Evolutionary conservation across 139 green algal genomes (phyloP).

Genomic region (Chlorokybus atmophyticus): DNA sequence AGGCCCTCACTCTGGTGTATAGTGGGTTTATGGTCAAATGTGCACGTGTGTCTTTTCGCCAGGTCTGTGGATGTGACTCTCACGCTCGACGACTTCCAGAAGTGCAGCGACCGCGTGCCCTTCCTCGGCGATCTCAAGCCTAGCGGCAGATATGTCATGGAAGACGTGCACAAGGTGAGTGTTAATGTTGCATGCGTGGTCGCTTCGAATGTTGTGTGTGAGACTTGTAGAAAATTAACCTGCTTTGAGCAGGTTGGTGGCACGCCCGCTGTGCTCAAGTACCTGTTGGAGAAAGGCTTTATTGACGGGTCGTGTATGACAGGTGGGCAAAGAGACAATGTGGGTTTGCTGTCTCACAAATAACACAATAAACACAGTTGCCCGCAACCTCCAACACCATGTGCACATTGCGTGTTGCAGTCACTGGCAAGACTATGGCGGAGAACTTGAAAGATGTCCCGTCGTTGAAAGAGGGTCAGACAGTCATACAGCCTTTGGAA

Average conservation of each 20-base stretch:
- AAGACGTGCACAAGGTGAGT: conserved; percentile 82
- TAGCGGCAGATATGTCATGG: conserved; percentile 92
- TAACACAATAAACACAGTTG: no score
- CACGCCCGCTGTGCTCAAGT: conserved; percentile 91
- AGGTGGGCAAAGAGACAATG: conserved; percentile 6
- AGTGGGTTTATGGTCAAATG: neutral
- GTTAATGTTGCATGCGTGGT: no score
- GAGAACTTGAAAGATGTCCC: conserved; percentile 75
- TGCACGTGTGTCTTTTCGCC: neutral
- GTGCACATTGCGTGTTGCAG: no score
- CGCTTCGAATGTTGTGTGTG: no score
- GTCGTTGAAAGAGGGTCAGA: conserved; percentile 62
- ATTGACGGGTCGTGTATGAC: conserved; percentile 72
- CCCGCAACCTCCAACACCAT: no score
- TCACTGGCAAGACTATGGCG: conserved; percentile 79
- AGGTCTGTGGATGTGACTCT: conserved; percentile 56
- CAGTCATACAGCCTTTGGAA: conserved; percentile 60
- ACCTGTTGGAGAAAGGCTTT: conserved; percentile 71
- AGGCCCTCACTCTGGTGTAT: no score
- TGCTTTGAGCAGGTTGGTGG: conserved; percentile 54
- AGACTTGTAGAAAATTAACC: conserved; percentile 12
- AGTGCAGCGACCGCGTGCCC: conserved; percentile 64
- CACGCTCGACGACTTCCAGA: conserved; percentile 91
- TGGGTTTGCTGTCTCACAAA: no score
- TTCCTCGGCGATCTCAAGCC: conserved; percentile 97